Percentiles rank a stretch among this genome's conserved stretches.
phyloP scores from a whole-genome alignment of 176 grass and related monocot genomes.

The Phoenix dactylifera region DNA sequence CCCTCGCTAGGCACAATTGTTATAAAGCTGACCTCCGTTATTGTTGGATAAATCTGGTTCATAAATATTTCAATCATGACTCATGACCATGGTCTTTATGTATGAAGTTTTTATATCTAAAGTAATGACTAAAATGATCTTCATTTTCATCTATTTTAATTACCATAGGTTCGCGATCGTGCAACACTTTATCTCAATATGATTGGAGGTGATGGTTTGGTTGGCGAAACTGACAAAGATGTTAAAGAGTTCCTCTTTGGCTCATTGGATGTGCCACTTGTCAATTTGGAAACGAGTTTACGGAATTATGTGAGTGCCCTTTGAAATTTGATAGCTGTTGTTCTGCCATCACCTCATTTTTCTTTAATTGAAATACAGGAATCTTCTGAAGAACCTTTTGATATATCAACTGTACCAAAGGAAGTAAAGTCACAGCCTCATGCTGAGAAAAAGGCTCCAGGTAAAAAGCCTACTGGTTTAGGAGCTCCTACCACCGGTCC shows the following conservation, averaged over 20 bases:
- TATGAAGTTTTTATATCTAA: too few relatives aligned
- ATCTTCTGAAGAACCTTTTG: constrained; percentile 74
- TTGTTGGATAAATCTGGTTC: too few relatives aligned
- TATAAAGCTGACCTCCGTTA: too few relatives aligned
- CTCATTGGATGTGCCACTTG: constrained; percentile 85
- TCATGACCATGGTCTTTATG: too few relatives aligned
- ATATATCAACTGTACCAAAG: constrained; percentile 65
- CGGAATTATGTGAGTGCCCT: constrained; percentile 58
- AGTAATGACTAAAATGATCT: too few relatives aligned
- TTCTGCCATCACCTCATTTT: constrained; percentile 14
- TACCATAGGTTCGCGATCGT: constrained; percentile 71
- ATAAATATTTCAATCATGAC: too few relatives aligned
- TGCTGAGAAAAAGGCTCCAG: constrained; percentile 82
- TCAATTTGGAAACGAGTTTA: constrained; percentile 83
- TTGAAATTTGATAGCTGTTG: constrained; percentile 6
- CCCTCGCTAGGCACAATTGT: too few relatives aligned
- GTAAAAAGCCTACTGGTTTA: constrained; percentile 72
- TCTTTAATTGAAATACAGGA: constrained; percentile 38
- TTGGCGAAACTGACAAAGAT: constrained; percentile 73
- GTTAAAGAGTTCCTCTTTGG: constrained; percentile 84
- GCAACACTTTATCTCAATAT: constrained; percentile 85
- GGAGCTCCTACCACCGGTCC: constrained; percentile 51
- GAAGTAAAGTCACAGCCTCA: constrained; percentile 85
- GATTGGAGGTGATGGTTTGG: constrained; percentile 51
- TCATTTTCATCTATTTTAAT: too few relatives aligned